Conservation (phyloP, 129 eudicot species). For the Dittrichia graveolens region DNA sequence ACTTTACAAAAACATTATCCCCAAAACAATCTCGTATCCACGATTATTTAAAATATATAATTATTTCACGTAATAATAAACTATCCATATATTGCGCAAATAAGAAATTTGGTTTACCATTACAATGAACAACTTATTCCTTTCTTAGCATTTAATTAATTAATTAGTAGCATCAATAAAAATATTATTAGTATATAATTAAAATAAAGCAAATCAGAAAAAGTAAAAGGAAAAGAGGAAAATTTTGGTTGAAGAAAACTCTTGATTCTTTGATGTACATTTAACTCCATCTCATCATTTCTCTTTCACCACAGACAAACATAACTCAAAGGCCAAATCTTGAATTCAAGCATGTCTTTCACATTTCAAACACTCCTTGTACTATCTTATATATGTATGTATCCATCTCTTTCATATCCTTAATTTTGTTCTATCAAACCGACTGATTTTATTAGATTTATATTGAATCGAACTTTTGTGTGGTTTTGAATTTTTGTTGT, state of each 20-base stretch:
- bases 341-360: slow-evolving; percentile 39
- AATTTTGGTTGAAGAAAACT: slow-evolving; percentile 43
- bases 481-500: too few species aligned
- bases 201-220: slow-evolving; percentile 27
- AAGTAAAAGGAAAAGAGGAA: slow-evolving; percentile 34
- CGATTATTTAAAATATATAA: too few species aligned
- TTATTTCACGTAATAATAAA: too few species aligned
- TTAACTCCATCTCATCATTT: slow-evolving; percentile 12
- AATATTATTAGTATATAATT: not conserved
- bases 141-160: too few species aligned
- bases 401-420: slow-evolving; percentile 20
- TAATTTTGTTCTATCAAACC: too few species aligned
- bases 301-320: slow-evolving; percentile 21
- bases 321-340: slow-evolving; percentile 24
- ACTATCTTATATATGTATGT: slow-evolving; percentile 33
- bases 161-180: not conserved
- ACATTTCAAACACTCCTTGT: slow-evolving; percentile 37
- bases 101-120: too few species aligned
- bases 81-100: too few species aligned
- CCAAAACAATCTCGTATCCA: too few species aligned
- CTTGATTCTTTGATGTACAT: slow-evolving; percentile 41
- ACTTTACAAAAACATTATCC: too few species aligned
- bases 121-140: too few species aligned
- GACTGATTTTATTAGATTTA: not conserved
- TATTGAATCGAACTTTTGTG: not conserved